Percentiles rank a stretch among this genome's conserved stretches.
Conservation (phyloP, 371 early-diverging fungal genomes). For the Mortierella sp. region DNA sequence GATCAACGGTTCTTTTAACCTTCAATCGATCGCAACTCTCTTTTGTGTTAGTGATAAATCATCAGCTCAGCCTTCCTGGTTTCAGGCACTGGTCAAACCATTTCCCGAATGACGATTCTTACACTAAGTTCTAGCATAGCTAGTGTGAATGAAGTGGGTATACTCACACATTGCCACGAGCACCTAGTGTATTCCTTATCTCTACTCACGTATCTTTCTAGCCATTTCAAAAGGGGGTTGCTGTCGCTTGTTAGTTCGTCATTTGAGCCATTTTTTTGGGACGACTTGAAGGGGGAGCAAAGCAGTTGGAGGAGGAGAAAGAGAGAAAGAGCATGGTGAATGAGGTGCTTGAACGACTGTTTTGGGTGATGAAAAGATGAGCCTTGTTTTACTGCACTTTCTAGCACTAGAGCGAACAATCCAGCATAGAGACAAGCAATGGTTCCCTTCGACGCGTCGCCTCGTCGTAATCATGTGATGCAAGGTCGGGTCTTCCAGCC, state of each 20-base stretch:
- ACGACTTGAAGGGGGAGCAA: not conserved
- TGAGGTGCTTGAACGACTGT: not conserved
- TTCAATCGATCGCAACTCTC: no score
- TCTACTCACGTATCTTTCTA: not conserved
- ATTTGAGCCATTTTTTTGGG: not conserved
- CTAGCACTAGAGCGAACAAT: not conserved
- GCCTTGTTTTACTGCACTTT: not conserved
- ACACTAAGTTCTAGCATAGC: no score
- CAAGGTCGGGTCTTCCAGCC: not conserved
- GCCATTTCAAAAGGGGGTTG: not conserved
- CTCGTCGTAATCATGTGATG: not conserved
- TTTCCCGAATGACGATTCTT: no score
- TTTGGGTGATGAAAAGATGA: not conserved
- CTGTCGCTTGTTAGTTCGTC: not conserved
- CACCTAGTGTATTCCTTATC: not conserved
- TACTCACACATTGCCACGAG: no score
- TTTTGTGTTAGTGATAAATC: no score
- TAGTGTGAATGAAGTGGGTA: no score
- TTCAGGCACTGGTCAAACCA: no score
- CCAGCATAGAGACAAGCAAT: not conserved
- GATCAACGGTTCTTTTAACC: no score
- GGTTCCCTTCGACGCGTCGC: not conserved
- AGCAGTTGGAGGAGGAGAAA: not conserved
- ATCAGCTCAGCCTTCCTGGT: no score
- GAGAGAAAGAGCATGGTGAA: not conserved